Percentiles rank a stretch among this genome's conserved stretches.
Conservation (phyloP, 73 alveolate genomes). For the Uronychia binucleata region DNA sequence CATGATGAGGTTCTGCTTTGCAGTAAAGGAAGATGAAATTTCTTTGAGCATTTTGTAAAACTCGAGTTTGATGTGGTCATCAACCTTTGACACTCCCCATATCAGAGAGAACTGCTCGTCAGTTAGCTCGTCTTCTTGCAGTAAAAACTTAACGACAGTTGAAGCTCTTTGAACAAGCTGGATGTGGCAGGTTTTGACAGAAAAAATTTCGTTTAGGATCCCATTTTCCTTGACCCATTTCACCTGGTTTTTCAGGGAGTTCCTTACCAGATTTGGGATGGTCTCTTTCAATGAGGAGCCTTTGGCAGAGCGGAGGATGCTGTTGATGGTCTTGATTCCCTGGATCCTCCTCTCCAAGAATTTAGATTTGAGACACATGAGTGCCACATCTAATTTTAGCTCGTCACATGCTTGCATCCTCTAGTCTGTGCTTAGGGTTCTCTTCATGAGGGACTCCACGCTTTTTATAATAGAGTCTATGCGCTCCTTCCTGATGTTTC, state of each 20-base stretch:
- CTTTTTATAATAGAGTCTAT: conserved; percentile 59
- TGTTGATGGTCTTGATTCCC: conserved; percentile 79
- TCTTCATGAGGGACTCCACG: conserved; percentile 53
- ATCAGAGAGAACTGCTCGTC: conserved; percentile 61
- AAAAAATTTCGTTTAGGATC: conserved; percentile 70
- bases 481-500: conserved; percentile 79
- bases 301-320: conserved; percentile 50
- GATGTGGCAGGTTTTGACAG: conserved; percentile 55
- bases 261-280: conserved; percentile 14
- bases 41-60: conserved; percentile 74
- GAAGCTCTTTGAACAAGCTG: conserved; percentile 80
- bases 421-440: conserved; percentile 49
- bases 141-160: conserved; percentile 71
- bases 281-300: conserved; percentile 10
- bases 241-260: conserved; percentile 8
- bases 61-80: conserved; percentile 76
- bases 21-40: conserved; percentile 39
- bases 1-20: conserved; percentile 46
- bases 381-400: conserved; percentile 69
- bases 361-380: conserved; percentile 65
- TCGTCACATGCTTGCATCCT: conserved; percentile 56
- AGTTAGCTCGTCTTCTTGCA: conserved; percentile 58
- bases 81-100: conserved; percentile 73
- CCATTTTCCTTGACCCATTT: conserved; percentile 65
- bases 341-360: conserved; percentile 83